A percentile compares a stretch with the other conserved stretches of the same genome.
Evolutionary conservation across 352 stramenopile species (phyloP).

Genomic region (Globisporangium carolinianum): DNA sequence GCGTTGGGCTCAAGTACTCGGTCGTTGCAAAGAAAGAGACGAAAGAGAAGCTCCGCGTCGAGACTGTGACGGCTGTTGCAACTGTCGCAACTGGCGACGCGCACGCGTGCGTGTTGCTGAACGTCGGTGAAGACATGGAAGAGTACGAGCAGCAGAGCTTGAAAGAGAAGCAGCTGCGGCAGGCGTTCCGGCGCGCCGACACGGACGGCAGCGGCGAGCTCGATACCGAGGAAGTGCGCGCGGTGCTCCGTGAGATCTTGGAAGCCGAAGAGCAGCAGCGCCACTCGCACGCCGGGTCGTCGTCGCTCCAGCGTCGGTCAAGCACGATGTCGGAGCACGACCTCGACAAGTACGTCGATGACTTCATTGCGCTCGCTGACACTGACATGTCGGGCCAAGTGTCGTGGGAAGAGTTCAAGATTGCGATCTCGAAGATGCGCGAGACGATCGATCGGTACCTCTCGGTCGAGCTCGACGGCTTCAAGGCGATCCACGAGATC

Average conservation of each 20-base stretch:
- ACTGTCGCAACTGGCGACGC: conserved; percentile 40
- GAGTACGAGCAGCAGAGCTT: conserved; percentile 70
- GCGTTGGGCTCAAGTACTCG: conserved; percentile 75
- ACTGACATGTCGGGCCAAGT: conserved; percentile 72
- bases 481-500: conserved; percentile 54
- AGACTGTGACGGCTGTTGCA: conserved; percentile 51
- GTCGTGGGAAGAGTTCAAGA: conserved; percentile 85
- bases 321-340: conserved; percentile 54
- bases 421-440: conserved; percentile 72
- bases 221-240: conserved; percentile 67
- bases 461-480: conserved; percentile 73
- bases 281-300: conserved; percentile 5
- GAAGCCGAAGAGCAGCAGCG: conserved; percentile 60
- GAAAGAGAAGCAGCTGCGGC: conserved; percentile 82
- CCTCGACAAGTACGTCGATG: conserved; percentile 50
- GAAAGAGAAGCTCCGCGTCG: conserved; percentile 36
- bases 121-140: conserved; percentile 57
- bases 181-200: conserved; percentile 74
- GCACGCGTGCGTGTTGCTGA: conserved; percentile 54
- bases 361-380: conserved; percentile 75
- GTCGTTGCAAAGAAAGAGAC: conserved; percentile 65
- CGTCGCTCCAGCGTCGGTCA: conserved; percentile 21
- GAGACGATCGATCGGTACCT: conserved; percentile 64
- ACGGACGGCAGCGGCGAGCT: conserved; percentile 69
- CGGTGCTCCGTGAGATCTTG: conserved; percentile 64